Evolutionary conservation across 208 protist genomes (phyloP).

Genomic region (Phytomonas sp.): DNA sequence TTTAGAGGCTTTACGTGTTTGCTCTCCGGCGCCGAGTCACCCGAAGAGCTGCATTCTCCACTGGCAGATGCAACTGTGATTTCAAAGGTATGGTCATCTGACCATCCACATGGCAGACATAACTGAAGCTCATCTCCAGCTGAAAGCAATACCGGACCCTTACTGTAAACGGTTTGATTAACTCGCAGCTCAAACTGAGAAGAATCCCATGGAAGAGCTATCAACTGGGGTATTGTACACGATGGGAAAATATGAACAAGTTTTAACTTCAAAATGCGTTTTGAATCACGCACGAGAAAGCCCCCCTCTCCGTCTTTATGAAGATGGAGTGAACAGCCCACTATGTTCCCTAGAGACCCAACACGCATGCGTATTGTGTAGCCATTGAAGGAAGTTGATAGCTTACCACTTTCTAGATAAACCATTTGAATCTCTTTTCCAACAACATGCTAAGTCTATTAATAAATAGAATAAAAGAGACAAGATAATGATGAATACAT

Average conservation of each 20-base stretch:
- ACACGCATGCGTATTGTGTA: background rate
- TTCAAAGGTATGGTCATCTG: background rate
- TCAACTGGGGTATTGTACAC: background rate
- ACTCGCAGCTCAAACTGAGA: conserved; percentile 13
- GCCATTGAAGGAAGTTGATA: background rate
- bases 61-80: background rate
- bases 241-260: background rate
- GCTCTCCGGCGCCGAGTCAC: background rate
- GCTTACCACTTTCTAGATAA: background rate
- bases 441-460: background rate
- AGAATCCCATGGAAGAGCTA: conserved; percentile 21
- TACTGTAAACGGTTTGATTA: conserved; percentile 20
- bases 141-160: conserved; percentile 18
- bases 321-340: background rate
- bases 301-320: conserved; percentile 15
- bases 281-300: conserved; percentile 21
- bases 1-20: background rate
- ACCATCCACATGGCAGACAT: background rate
- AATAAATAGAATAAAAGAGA: background rate
- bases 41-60: background rate
- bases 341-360: background rate
- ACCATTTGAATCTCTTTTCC: background rate
- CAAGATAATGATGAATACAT: background rate
- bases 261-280: background rate
- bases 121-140: conserved; percentile 13